Conservation (phyloP, 805 yeast species). For the Pichia californica region DNA sequence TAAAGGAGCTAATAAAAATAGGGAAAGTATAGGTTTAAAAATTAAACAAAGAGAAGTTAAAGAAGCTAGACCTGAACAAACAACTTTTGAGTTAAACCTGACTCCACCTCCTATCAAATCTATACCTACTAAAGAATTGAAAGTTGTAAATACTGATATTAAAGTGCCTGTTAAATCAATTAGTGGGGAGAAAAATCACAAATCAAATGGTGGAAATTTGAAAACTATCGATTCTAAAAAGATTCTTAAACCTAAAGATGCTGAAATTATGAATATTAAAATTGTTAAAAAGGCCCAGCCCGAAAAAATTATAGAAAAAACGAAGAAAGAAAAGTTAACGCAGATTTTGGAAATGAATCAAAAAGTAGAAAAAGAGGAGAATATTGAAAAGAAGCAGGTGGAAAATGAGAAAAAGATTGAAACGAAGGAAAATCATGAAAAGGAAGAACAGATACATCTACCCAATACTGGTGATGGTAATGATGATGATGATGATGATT, state of each 20-base stretch:
- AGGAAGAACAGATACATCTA: neutral
- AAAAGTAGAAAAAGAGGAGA: no score
- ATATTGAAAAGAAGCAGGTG: no score
- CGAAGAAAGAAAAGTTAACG: no score
- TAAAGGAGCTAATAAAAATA: neutral
- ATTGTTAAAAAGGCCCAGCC: no score
- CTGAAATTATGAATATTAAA: no score
- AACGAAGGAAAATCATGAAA: neutral
- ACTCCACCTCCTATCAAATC: neutral
- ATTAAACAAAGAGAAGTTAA: constrained; percentile 8
- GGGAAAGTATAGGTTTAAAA: neutral
- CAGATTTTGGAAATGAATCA: no score
- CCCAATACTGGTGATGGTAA: constrained; percentile 2
- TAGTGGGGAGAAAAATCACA: neutral
- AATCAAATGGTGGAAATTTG: neutral
- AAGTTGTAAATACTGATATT: no score
- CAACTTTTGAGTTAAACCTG: constrained; percentile 2
- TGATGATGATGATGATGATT: constrained; percentile 18
- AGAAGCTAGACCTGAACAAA: constrained; percentile 13
- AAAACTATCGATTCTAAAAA: no score
- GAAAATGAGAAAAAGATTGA: neutral
- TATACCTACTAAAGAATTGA: neutral
- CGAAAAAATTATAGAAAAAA: no score
- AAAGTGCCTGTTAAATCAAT: no score
- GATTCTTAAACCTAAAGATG: no score